phyloP scores from a whole-genome alignment of 148 eudicot species.

The Fagopyrum esculentum region DNA sequence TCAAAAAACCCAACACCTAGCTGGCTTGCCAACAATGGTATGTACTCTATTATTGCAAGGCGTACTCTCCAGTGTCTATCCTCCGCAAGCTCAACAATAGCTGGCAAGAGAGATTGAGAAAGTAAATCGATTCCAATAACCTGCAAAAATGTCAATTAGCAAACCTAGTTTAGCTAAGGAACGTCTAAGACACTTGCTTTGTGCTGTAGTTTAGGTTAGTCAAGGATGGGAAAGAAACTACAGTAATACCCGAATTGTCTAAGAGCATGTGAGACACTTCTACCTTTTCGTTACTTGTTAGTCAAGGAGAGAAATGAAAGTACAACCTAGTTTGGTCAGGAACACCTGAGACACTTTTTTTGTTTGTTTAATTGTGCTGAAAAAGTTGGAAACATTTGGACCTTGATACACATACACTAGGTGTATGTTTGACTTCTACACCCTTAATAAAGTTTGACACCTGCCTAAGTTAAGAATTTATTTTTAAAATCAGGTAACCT shows the following conservation, averaged over 20 bases:
- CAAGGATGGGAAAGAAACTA: not conserved
- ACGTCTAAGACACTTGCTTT: not conserved
- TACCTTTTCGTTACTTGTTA: not conserved
- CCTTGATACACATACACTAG: not conserved
- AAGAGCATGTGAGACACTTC: not conserved
- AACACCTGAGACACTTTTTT: not conserved
- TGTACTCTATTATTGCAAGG: slow-evolving; percentile 93
- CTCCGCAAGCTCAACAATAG: slow-evolving; percentile 98
- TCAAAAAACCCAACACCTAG: slow-evolving; percentile 97
- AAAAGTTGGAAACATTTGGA: not conserved
- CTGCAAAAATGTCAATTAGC: slow-evolving; percentile 30
- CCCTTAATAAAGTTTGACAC: too few species aligned
- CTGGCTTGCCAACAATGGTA: slow-evolving; percentile 92
- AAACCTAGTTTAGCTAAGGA: not conserved
- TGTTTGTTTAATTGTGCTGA: not conserved
- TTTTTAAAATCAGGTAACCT: too few species aligned
- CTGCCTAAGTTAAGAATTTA: too few species aligned
- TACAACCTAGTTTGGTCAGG: not conserved
- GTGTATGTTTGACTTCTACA: too few species aligned
- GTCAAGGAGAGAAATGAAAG: too few species aligned
- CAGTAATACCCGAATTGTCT: not conserved
- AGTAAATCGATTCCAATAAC: slow-evolving; percentile 94
- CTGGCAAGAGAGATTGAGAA: slow-evolving; percentile 92
- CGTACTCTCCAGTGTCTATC: slow-evolving; percentile 99
- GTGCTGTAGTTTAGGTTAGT: not conserved